Evolutionary conservation across 768 basidiomycete species (phyloP), one percentile per base, ranked within the genome.

Genomic region (Leccinum imitatum): DNA sequence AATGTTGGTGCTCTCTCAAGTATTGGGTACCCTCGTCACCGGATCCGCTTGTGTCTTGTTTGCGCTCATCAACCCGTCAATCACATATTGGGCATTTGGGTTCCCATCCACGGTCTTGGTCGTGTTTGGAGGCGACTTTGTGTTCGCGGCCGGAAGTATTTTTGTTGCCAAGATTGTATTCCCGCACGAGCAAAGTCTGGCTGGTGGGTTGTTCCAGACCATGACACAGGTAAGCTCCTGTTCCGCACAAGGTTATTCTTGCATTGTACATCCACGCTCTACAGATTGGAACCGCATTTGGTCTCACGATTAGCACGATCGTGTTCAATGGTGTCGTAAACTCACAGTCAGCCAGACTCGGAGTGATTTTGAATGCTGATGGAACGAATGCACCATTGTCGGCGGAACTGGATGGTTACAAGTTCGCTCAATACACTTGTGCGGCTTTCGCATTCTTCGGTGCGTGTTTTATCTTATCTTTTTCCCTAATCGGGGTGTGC

Each of bases 111-210:
- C 88, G 0, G 73, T 84, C 41, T 59, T 88, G 50, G 74, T 82
- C 19, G 90, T 91, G 14, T 79, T 90, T 51, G 91, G 91, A 19
- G 89, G 85, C 1, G 91, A 93, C 67, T 90, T 93, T 62, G 84
- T 89, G 2, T 92, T 85, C 66, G 76, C 91, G 0, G 75, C 84
- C 0, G 91, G 91, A 3, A 88, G 87, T 6, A 74, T 93, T 17
- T 93, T 88, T 65, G 82, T 91, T 47, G 87, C 90, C 3, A 87
- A 86, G 66, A 78, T 88, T 11, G 80, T 84, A 2, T 70, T 80
- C 1, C 84, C 84, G 3, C 79, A 87, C 56, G 91, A 93, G 64
- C 91, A 93, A 71, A 87, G 85, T 71, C 77, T 92, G 4, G 84
- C 86, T 6, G 90, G 89, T 3, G 91, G 84, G 10, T 59, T 92